Evolutionary conservation across 805 yeast species (phyloP), one percentile per base, ranked within the genome.

Genomic region (Saccharomyces mikatae): DNA sequence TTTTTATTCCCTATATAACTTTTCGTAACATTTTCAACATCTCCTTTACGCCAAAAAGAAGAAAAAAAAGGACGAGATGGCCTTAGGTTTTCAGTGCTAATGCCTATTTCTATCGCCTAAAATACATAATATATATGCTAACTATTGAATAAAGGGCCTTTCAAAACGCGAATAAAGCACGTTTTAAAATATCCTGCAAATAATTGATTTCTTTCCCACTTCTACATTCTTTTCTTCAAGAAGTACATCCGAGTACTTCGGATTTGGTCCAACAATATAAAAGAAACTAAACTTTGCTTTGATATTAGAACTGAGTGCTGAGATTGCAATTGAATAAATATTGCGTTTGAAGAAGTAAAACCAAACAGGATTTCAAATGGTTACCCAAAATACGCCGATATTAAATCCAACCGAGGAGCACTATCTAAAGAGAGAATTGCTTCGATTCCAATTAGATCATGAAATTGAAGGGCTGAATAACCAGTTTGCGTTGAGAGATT

Each of bases 371-470:
- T 22, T 27, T 27, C 11, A 46, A 46, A 32, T 28, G 30, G 21
- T 27, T 8, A 10, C 11, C 4, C 27, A 44, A 46, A 26, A 26
- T 9, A 17, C 28, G 1, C 24, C 31, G 11, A 49, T 6, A 13
- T 52, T 86, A 49, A 70, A 81, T 13, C 81, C 91, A 2, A 75
- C 80, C 0, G 89, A 91, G 67, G 96, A 89, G 69, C 97, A 92
- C 64, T 87, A 86, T 68, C 76, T 94, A 52, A 92, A 92, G 69
- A 82, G 95, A 62, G 91, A 88, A 70, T 75, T 92, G 17, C 72
- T 92, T 28, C 78, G 80, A 57, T 74, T 78, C 11, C 80, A 87
- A 63, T 71, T 90, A 31, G 75, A 77, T 11, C 65, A 75, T 4
- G 99, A 92, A 67, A 74, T 89, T 46, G 79, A 74, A 29, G 68